Evolutionary conservation across 2,329 filamentous ascomycete species (phyloP), one percentile per base, ranked within the genome.

Genomic region (Aaosphaeria pasadenensis): DNA sequence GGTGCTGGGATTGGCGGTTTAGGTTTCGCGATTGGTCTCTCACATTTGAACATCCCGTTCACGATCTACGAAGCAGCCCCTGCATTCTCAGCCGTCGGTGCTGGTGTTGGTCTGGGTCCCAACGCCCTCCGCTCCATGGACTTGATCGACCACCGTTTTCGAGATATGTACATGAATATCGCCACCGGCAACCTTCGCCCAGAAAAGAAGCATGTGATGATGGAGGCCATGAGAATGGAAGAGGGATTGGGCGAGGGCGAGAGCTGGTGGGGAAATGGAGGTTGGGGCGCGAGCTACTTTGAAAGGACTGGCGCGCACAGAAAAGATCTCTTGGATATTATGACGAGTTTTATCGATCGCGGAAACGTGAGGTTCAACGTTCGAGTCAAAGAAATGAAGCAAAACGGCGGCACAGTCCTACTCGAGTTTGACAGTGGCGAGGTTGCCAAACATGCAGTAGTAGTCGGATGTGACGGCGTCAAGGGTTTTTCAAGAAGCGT

Each of bases 391-490:
- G 40, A 28, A 2, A 49, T 66, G 43, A 60, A 74, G 38, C 65
- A 74, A 43, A 55, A 61, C 5, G 49, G 71, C 9, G 70, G 65
- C 0, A 60, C 56, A 30, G 71, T 75, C 43, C 39, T 69, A 1
- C 62, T 73, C 6, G 61, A 53, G 1, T 67, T 77, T 11, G 61
- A 70, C 36, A 60, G 63, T 71, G 55, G 63, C 56, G 45, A 58
- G 63, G 69, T 59, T 60, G 49, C 60, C 55, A 36, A 71, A 66
- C 59, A 57, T 71, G 53, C 56, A 9, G 64, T 70, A 43, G 70
- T 77, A 1, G 67, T 78, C 44, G 75, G 75, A 3, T 74, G 72
- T 46, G 77, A 79, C 53, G 77, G 77, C 2, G 74, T 79, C 53
- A 76, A 76, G 32, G 56, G 59, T 11, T 49, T 52, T 7, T 53